Evolutionary conservation across 371 early-diverging fungal genomes (phyloP), one percentile per base, ranked within the genome.

Genomic region (Rhizopus sp.): DNA sequence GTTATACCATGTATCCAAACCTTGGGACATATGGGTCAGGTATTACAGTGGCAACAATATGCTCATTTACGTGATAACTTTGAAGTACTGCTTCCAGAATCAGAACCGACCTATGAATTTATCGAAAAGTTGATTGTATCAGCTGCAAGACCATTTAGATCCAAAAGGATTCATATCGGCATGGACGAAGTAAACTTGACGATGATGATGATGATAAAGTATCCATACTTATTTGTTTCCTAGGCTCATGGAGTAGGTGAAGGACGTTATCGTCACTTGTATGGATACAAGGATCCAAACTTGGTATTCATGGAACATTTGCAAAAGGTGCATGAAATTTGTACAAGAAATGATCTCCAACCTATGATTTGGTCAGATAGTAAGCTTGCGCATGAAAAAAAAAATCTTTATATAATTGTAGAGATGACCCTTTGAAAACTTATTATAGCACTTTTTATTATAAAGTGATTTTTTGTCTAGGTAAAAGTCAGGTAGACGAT

Each of bases 281-380:
- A 81, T 69, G 92, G 92, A 15, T 70, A 78, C 45, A 85, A 88
- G 38, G 92, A 92, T 5, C 78, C 84, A n/a, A 80, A 86, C 0
- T 74, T 83, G 17, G 82, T 94, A 3, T 93, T 93, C 71, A 66
- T 88, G 9, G 87, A 90, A 23, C 94, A 94, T 62, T 51, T 94
- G 31, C 78, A 78, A 62, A 77, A 84, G 13, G 89, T 94, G 4
- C 77, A 81, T 38, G 83, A 82, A 15, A 88, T 93, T 10, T 93
- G 93, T 57, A 59, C 67, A 35, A 69, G 69, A 7, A 66, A 73
- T 29, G 88, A 79, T 0, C 58, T 91, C 35, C 68, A 86, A 46
- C 91, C 93, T 3, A 87, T 94, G 85, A 83, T 93, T 42, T 94
- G 94, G 94, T 91, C 92, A 3, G 94, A 94, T 62, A 91, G 88